A percentile compares a stretch with the other conserved stretches of the same genome.
Conservation (phyloP, 129 eudicot species). For the Chrysanthemum lavandulifolium region DNA sequence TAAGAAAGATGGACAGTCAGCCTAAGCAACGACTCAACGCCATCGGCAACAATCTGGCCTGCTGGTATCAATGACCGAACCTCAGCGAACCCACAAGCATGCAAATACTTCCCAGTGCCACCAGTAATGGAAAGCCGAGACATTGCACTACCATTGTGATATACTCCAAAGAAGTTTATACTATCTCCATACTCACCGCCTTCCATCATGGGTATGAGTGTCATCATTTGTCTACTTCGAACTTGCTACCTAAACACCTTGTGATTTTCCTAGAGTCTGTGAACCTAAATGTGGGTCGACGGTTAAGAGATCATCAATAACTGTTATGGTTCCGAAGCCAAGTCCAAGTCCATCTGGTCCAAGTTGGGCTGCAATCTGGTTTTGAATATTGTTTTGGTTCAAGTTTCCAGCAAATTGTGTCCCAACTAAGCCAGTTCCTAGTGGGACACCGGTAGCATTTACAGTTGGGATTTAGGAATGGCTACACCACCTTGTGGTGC, state of each 20-base stretch:
- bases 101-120: slow-evolving; percentile 81
- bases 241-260: slow-evolving; percentile 87
- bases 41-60: slow-evolving; percentile 75
- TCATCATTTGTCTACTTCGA: slow-evolving; percentile 91
- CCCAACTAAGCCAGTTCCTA: slow-evolving; percentile 80
- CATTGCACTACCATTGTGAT: slow-evolving; percentile 56
- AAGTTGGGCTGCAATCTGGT: slow-evolving; percentile 42
- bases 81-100: slow-evolving; percentile 91
- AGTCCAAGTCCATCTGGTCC: slow-evolving; percentile 92
- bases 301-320: slow-evolving; percentile 81
- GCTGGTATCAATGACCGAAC: slow-evolving; percentile 76
- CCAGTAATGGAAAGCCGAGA: slow-evolving; percentile 51
- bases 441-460: slow-evolving; percentile 66
- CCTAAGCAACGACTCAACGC: slow-evolving; percentile 80
- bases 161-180: slow-evolving; percentile 81
- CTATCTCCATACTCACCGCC: slow-evolving; percentile 94
- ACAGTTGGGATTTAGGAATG: slow-evolving; percentile 81
- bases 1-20: slow-evolving; percentile 62
- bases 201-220: slow-evolving; percentile 85
- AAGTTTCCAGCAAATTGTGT: slow-evolving; percentile 60
- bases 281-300: slow-evolving; percentile 66
- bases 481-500: slow-evolving; percentile 66
- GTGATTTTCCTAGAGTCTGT: slow-evolving; percentile 72
- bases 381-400: slow-evolving; percentile 33
- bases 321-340: slow-evolving; percentile 94